Base-by-base conservation (phyloP, 208 protist species). In the Naegleria lovaniensis region DNA sequence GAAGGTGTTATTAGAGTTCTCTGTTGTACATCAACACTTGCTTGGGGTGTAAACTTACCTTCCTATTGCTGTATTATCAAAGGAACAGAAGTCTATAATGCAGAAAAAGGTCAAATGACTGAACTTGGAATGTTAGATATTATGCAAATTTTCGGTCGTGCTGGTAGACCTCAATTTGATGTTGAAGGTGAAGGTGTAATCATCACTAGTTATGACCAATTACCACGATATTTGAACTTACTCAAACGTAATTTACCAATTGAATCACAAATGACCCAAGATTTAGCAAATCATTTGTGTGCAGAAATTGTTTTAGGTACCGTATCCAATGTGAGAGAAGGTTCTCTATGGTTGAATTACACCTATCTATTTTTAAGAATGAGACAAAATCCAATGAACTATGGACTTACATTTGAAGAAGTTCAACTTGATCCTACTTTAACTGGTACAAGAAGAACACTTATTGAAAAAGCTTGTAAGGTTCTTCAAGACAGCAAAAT, bases 1-100 rank as follows among this genome's bases (percentile, higher is more conserved):
- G 94, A 98, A 5, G 97, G 98, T 38, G 95, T 95, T 90, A 95
- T 99, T 90, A 95, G 95, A 25, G 97, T 99, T 55, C 94, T 99
- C 79, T 95, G 97, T 85, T 99, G 98, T 93, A 99, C 99, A 39
- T 98, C 98, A 51, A 99, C 99, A 22, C 95, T 99, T 33, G 99
- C 99, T 43, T 99, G 99, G 99, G 93, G 85, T 67, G 99, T 99
- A 38, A 99, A 99, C 94, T 92, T 99, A 40, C 99, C 99, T 13
- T 98, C 98, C 4, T 98, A 99, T 93, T 99, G 98, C 11, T 99
- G 99, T 43, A 95, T 99, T 58, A 99, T 99, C 94, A 98, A 99
- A 91, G 99, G 97, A 59, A 98, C 97, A 40, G 93, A 98, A 90
- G 92, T 98, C 86, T 98, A 98, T 93, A 96, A 98, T 93, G 94